Evolutionary conservation across 257 asterid genomes (phyloP).

Genomic region (Fraxinus americana): DNA sequence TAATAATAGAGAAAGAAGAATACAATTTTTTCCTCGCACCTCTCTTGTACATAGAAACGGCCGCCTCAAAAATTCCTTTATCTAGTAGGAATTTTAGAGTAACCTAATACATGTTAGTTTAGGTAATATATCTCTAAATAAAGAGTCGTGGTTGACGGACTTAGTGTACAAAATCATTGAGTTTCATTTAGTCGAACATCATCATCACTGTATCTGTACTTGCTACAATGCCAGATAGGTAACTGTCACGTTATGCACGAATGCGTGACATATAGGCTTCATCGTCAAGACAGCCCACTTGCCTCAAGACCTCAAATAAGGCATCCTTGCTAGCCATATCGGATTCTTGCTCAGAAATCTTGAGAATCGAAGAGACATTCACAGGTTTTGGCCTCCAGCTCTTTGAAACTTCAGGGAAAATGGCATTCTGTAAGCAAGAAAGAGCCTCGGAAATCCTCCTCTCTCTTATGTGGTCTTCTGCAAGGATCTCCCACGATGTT

Average conservation of each 20-base stretch:
- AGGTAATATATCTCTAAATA: not conserved
- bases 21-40: not conserved
- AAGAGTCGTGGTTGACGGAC: not conserved
- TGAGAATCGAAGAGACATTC: conserved; percentile 53
- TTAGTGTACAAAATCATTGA: not conserved
- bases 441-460: conserved; percentile 41
- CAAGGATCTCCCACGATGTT: conserved; percentile 47
- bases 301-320: conserved; percentile 50
- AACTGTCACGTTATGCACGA: conserved; percentile 22
- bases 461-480: conserved; percentile 41
- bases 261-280: conserved; percentile 51
- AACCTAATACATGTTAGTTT: not conserved
- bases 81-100: not conserved
- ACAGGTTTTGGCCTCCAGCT: conserved; percentile 76
- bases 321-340: conserved; percentile 54
- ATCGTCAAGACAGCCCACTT: conserved; percentile 61
- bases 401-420: conserved; percentile 51
- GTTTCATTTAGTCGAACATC: not conserved
- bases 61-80: not conserved
- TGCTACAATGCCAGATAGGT: conserved; percentile 11
- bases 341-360: conserved; percentile 53
- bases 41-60: not conserved
- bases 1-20: not conserved
- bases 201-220: not conserved
- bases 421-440: conserved; percentile 58